phyloP scores from a whole-genome alignment of 257 asterid species.

The Nicotiana sylvestris region DNA sequence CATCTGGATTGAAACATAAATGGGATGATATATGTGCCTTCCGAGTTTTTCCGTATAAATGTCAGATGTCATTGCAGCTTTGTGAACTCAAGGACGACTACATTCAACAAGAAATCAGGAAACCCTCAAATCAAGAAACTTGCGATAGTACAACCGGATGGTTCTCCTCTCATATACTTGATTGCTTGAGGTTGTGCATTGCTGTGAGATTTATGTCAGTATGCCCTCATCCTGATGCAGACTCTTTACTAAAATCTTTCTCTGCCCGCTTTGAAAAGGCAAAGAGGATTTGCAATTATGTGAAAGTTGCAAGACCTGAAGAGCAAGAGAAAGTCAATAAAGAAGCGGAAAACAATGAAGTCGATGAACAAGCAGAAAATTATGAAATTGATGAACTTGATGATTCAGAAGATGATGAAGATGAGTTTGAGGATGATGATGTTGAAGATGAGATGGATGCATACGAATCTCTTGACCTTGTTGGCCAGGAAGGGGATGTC shows the following conservation, averaged over 20 bases:
- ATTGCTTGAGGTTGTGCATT: constrained; percentile 62
- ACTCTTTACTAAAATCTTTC: constrained; percentile 51
- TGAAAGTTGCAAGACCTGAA: constrained; percentile 41
- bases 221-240: constrained; percentile 69
- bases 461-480: constrained; percentile 50
- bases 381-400: constrained; percentile 9
- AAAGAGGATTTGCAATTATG: constrained; percentile 35
- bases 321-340: constrained; percentile 45
- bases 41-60: constrained; percentile 65
- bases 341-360: constrained; percentile 13
- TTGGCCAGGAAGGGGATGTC: constrained; percentile 41
- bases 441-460: constrained; percentile 56
- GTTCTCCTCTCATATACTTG: constrained; percentile 57
- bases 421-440: constrained; percentile 50
- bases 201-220: constrained; percentile 77
- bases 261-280: constrained; percentile 65
- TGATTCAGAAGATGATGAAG: constrained; percentile 12
- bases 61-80: constrained; percentile 60
- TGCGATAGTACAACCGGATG: constrained; percentile 76
- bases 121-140: constrained; percentile 46
- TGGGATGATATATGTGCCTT: constrained; percentile 92
- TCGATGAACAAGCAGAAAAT: neutral
- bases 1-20: constrained; percentile 32
- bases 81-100: constrained; percentile 79
- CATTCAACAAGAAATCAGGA: constrained; percentile 84